A percentile compares a stretch with the other conserved stretches of the same genome.
Conservation (phyloP, 176 grass and related monocot species). For the Melocanna baccifera region DNA sequence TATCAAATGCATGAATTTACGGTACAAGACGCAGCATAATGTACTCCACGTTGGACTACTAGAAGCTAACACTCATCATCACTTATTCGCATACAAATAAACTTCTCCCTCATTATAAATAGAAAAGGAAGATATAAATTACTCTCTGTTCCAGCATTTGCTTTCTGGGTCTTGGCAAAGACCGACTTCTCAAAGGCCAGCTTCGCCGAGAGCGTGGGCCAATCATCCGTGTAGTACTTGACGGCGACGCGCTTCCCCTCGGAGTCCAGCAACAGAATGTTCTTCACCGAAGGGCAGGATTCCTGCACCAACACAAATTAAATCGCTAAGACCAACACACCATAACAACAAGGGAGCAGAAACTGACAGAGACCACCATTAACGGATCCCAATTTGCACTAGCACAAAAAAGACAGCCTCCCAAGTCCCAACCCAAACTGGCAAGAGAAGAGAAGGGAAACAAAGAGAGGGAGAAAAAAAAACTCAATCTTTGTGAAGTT, state of each 20-base stretch:
- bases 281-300: slow-evolving; percentile 64
- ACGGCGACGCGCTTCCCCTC: slow-evolving; percentile 88
- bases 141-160: slow-evolving; percentile 61
- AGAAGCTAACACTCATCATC: neutral
- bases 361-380: neutral
- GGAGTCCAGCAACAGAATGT: slow-evolving; percentile 77
- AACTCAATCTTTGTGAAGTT: neutral
- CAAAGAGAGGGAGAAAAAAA: too few species aligned
- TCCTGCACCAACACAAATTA: slow-evolving; percentile 33
- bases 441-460: neutral
- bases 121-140: neutral
- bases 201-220: slow-evolving; percentile 66
- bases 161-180: slow-evolving; percentile 80
- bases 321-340: neutral
- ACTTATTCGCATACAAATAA: neutral
- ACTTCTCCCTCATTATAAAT: neutral
- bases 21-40: neutral
- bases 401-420: neutral
- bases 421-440: neutral
- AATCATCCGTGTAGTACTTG: slow-evolving; percentile 89
- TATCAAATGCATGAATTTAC: slow-evolving; percentile 9
- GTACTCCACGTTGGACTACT: neutral
- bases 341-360: neutral
- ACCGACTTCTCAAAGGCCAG: slow-evolving; percentile 87
- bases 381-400: slow-evolving; percentile 12